Base-by-base conservation (phyloP, 805 yeast species). In the Ogataea ganodermae region DNA sequence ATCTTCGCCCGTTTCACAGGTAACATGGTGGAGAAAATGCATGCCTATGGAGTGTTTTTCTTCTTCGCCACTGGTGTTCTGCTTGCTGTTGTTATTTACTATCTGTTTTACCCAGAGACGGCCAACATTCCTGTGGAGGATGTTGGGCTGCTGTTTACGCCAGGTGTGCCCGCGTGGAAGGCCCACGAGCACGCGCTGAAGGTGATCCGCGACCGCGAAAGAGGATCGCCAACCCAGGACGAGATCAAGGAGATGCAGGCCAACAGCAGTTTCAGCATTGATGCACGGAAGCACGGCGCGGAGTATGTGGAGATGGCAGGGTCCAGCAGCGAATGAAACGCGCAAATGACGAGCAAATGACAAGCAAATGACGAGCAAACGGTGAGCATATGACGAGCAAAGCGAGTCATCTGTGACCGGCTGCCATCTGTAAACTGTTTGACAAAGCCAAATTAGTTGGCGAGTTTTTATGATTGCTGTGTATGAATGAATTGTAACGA, bases 51-150 rank as follows among this genome's bases (percentile, higher is more conserved):
- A 3, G 45, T 42, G 31, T 42, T 42, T 21, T 42, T 42, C 32
- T 42, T 42, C 17, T 42, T 42, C 16, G 45, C 32, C 7, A 22
- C 45, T 14, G 38, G 38, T 2, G 38, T 42, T 6, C 22, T 42
- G 9, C 24, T 33, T 4, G 31, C 45, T 7, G 38, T 42, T 7
- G 3, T 42, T 6, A 33, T 42, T 17, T 31, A 28, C 27, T 42
- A 32, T 18, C 17, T 42, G 31, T 42, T 42, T 17, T 42, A 42
- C 23, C 45, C 45, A 9, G 45, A 42, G 17, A 42, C 45, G 4
- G 33, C 45, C 32, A 28, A 42, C 32, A 42, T 42, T 42, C 45
- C 45, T 33, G 45, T 42, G 37, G 45, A 42, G 38, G 45, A 42
- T 42, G 38, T 42, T 32, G 45, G 38, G 10, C 13, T 42, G 21